Evolutionary conservation across 352 stramenopile species (phyloP).

Genomic region (Phytophthora meadii): DNA sequence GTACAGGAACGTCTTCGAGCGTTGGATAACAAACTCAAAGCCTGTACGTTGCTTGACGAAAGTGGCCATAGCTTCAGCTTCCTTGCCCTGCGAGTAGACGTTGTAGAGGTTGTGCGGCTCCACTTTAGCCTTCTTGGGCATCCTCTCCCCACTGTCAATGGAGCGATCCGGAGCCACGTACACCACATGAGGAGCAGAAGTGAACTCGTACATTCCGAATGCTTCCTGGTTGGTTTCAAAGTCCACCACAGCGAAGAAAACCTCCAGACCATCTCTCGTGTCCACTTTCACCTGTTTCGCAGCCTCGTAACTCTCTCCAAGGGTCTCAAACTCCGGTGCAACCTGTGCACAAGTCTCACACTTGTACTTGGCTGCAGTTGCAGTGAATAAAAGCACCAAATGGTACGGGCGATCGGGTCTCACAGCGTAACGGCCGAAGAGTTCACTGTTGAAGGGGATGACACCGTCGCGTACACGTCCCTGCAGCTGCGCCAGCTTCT

Average conservation of each 20-base stretch:
- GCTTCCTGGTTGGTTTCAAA: constrained; percentile 75
- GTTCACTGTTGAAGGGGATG: constrained; percentile 60
- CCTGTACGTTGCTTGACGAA: constrained; percentile 88
- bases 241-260: constrained; percentile 83
- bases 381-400: constrained; percentile 80
- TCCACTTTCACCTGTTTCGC: constrained; percentile 78
- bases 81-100: constrained; percentile 78
- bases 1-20: constrained; percentile 79
- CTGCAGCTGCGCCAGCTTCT: constrained; percentile 73
- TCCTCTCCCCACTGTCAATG: constrained; percentile 54
- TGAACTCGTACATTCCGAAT: constrained; percentile 82
- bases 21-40: constrained; percentile 76
- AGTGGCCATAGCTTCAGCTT: constrained; percentile 66
- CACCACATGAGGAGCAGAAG: constrained; percentile 77
- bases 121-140: constrained; percentile 63
- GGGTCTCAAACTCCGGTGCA: constrained; percentile 65
- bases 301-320: constrained; percentile 68
- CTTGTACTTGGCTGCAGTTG: constrained; percentile 73
- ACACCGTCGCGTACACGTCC: constrained; percentile 61
- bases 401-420: constrained; percentile 84
- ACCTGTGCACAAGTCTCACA: constrained; percentile 82
- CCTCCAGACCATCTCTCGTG: constrained; percentile 76
- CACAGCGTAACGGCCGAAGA: constrained; percentile 64
- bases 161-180: constrained; percentile 75
- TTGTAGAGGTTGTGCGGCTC: constrained; percentile 74